Evolutionary conservation across 192 early-diverging fungal species (phyloP).

Genomic region (Umbelopsis isabellina): DNA sequence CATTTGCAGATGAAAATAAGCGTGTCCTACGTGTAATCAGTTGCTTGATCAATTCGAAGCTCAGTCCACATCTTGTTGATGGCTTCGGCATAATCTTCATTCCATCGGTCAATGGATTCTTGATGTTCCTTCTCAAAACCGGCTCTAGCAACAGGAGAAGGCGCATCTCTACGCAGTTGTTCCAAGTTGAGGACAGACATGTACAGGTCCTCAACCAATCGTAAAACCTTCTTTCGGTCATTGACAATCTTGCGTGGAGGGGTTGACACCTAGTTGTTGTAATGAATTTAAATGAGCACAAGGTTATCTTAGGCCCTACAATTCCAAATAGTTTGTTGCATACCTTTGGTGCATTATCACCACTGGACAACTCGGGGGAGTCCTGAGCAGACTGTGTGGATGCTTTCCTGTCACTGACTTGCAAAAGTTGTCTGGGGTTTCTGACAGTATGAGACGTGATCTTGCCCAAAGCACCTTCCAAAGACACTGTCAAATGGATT

Average conservation of each 20-base stretch:
- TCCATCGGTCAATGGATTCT: slow-evolving; percentile 49
- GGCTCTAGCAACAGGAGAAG: slow-evolving; percentile 50
- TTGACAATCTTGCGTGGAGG: slow-evolving; percentile 57
- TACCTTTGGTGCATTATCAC: not conserved
- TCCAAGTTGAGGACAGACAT: slow-evolving; percentile 79
- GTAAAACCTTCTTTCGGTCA: slow-evolving; percentile 59
- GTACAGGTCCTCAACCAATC: slow-evolving; percentile 82
- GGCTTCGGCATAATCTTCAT: slow-evolving; percentile 46
- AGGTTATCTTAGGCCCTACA: no score
- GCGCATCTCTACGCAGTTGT: slow-evolving; percentile 76
- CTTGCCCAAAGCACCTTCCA: slow-evolving; percentile 95
- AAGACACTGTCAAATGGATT: slow-evolving; percentile 59
- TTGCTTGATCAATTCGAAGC: slow-evolving; percentile 31
- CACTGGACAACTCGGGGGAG: slow-evolving; percentile 25
- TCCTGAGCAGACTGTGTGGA: slow-evolving; percentile 38
- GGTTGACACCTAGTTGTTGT: slow-evolving; percentile 5
- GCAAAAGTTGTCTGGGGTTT: slow-evolving; percentile 87
- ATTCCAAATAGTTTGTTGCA: not conserved
- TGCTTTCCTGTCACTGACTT: slow-evolving; percentile 53
- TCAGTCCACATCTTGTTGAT: slow-evolving; percentile 63
- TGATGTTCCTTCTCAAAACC: slow-evolving; percentile 55
- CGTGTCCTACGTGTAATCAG: not conserved
- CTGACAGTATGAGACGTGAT: slow-evolving; percentile 87
- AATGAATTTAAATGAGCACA: no score
- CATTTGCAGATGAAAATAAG: no score